A percentile compares a stretch with the other conserved stretches of the same genome.
phyloP scores from a whole-genome alignment of 495 filamentous ascomycete species.

The Lasiosphaeria ovina region DNA sequence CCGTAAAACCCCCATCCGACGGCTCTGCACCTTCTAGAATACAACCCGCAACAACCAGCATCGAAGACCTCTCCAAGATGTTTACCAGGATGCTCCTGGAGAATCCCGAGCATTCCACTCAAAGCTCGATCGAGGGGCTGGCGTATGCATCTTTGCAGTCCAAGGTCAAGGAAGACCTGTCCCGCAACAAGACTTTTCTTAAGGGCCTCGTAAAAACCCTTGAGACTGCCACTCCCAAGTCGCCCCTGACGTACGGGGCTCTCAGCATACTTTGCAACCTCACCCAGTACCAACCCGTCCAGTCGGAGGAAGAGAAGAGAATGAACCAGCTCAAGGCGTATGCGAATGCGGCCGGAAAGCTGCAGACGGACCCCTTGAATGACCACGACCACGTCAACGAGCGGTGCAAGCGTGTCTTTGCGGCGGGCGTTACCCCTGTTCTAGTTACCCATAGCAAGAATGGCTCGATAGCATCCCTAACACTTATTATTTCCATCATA shows the following conservation, averaged over 20 bases:
- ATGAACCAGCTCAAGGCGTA: conserved; percentile 89
- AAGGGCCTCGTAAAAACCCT: conserved; percentile 63
- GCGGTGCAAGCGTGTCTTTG: conserved; percentile 74
- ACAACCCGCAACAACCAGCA: conserved; percentile 51
- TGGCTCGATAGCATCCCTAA: conserved; percentile 60
- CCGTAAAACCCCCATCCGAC: conserved; percentile 36
- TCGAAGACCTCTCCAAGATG: conserved; percentile 70
- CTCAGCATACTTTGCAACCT: conserved; percentile 82
- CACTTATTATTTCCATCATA: conserved; percentile 71
- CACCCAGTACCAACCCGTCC: conserved; percentile 71
- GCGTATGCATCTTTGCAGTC: conserved; percentile 85
- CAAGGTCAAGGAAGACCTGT: conserved; percentile 75
- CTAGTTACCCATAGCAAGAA: conserved; percentile 69
- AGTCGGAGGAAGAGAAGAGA: conserved; percentile 88
- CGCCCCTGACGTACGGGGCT: conserved; percentile 76
- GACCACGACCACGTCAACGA: conserved; percentile 69
- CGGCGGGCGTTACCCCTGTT: conserved; percentile 69
- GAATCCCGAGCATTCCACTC: conserved; percentile 52
- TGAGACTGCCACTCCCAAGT: conserved; percentile 56
- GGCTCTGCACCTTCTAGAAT: conserved; percentile 37
- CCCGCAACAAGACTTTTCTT: conserved; percentile 63
- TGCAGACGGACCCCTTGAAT: conserved; percentile 64
- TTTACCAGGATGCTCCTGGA: conserved; percentile 75
- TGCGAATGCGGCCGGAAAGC: conserved; percentile 71
- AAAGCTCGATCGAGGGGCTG: conserved; percentile 84